These are phyloP conservation scores for Phytophthora palmivora DNA, from an alignment of 352 stramenopile species.

Conservation along the genomic window DNA sequence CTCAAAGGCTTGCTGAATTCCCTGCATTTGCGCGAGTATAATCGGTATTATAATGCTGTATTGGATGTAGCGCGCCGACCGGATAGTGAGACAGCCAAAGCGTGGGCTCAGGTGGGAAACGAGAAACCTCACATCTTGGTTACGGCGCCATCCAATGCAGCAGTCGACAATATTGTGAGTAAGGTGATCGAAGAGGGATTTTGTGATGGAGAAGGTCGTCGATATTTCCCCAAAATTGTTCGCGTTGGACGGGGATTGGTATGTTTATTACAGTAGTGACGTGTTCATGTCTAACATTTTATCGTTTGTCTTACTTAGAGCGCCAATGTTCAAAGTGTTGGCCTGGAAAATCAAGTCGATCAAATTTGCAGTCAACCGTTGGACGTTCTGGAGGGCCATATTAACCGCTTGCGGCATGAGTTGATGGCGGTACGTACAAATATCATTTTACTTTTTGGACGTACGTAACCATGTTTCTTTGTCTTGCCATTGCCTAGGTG, in stretches of 20 bases:
- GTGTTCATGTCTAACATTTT: slow-evolving; percentile 9
- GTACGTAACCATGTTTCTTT: background rate
- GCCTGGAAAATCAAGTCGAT: slow-evolving; percentile 86
- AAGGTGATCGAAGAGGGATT: slow-evolving; percentile 97
- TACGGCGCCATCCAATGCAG: slow-evolving; percentile 94
- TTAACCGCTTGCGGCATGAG: slow-evolving; percentile 57
- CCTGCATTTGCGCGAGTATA: slow-evolving; percentile 93
- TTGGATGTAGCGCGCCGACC: slow-evolving; percentile 81
- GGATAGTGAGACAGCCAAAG: slow-evolving; percentile 82
- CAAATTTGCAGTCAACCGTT: slow-evolving; percentile 79
- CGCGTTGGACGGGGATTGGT: slow-evolving; percentile 90
- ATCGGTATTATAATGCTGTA: slow-evolving; percentile 92
- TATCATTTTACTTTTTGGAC: slow-evolving; percentile 2
- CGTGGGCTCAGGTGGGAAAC: slow-evolving; percentile 84
- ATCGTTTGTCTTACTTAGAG: slow-evolving; percentile 46
- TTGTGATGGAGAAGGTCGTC: slow-evolving; percentile 92
- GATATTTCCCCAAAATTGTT: slow-evolving; percentile 96
- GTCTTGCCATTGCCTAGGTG: slow-evolving; percentile 45
- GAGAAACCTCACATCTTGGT: slow-evolving; percentile 95
- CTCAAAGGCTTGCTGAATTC: slow-evolving; percentile 93
- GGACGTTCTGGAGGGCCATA: slow-evolving; percentile 75
- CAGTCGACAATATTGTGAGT: slow-evolving; percentile 96
- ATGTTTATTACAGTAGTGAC: slow-evolving; percentile 22
- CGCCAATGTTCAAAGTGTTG: slow-evolving; percentile 78
- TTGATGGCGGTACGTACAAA: slow-evolving; percentile 53